A percentile compares a stretch with the other conserved stretches of the same genome.
These are phyloP conservation scores for Entamoeba invadens DNA, from an alignment of 208 protist species.

Conservation along the genomic window DNA sequence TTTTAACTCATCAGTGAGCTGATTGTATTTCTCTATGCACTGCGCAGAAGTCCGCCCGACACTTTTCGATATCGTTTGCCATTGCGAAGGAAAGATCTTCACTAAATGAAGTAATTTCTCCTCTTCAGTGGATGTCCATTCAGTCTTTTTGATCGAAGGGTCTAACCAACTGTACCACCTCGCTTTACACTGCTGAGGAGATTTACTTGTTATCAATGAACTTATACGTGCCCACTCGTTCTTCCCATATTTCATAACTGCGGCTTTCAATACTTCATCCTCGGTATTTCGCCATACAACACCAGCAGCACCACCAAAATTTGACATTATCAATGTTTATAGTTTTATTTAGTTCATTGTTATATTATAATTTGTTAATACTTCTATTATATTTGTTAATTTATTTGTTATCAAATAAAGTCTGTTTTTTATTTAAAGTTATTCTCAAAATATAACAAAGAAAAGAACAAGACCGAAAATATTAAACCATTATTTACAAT, in stretches of 20 bases:
- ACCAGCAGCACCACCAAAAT: not conserved
- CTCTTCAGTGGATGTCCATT: conserved; percentile 94
- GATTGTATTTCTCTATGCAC: conserved; percentile 92
- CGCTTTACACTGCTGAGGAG: conserved; percentile 92
- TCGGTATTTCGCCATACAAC: conserved; percentile 97
- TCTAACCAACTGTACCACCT: conserved; percentile 97
- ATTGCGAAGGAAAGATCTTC: conserved; percentile 90
- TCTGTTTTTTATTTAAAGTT: no score
- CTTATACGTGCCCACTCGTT: conserved; percentile 92
- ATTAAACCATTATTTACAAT: no score
- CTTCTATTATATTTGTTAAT: no score
- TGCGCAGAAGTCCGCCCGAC: conserved; percentile 83
- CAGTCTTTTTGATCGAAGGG: conserved; percentile 91
- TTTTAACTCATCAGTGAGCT: conserved; percentile 68
- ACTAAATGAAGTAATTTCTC: conserved; percentile 91
- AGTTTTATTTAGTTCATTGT: no score
- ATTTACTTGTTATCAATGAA: conserved; percentile 87
- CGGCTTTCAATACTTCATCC: conserved; percentile 96
- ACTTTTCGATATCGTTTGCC: conserved; percentile 81
- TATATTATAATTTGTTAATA: no score
- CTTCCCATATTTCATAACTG: conserved; percentile 94
- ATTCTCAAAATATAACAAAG: no score
- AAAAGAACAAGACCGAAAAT: no score
- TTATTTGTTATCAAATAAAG: no score
- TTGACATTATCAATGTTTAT: no score